These are phyloP conservation scores for Psilocybe cyanescens DNA, from an alignment of 768 basidiomycete species.

Conservation along the genomic window DNA sequence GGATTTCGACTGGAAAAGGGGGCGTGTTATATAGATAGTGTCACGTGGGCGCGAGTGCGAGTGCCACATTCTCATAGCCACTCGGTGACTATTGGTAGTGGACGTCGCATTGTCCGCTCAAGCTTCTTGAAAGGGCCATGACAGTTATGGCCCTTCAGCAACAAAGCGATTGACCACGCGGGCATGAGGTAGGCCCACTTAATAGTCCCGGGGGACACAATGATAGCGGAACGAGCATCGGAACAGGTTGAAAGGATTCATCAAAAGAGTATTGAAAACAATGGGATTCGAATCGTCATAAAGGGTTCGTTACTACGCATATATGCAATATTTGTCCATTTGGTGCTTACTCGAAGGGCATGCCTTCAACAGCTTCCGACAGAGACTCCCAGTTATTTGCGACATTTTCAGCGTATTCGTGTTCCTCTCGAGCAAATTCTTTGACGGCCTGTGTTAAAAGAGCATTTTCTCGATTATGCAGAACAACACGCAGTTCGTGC, in stretches of 20 bases:
- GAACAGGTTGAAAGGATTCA: neutral
- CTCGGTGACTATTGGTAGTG: neutral
- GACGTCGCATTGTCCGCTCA: too few species aligned
- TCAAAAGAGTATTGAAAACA: neutral
- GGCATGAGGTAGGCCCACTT: neutral
- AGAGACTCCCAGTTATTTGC: conserved; percentile 77
- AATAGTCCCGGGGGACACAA: neutral
- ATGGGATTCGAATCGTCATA: conserved; percentile 8
- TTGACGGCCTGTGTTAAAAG: conserved; percentile 77
- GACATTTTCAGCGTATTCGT: conserved; percentile 64
- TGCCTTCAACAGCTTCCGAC: conserved; percentile 68
- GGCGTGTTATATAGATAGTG: conserved; percentile 1
- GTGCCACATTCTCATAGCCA: neutral
- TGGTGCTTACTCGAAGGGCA: conserved; percentile 80
- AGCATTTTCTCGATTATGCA: conserved; percentile 89
- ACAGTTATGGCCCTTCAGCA: neutral
- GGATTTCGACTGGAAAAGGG: conserved; percentile 2
- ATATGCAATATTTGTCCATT: neutral
- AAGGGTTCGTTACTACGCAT: conserved; percentile 16
- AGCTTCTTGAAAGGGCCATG: neutral
- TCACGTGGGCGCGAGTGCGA: conserved; percentile 8
- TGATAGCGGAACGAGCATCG: too few species aligned
- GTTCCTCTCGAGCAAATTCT: conserved; percentile 75
- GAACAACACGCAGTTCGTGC: conserved; percentile 92
- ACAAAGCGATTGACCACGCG: neutral